Conservation (phyloP, 495 filamentous ascomycete genomes). For the Hypoxylon fuscum region DNA sequence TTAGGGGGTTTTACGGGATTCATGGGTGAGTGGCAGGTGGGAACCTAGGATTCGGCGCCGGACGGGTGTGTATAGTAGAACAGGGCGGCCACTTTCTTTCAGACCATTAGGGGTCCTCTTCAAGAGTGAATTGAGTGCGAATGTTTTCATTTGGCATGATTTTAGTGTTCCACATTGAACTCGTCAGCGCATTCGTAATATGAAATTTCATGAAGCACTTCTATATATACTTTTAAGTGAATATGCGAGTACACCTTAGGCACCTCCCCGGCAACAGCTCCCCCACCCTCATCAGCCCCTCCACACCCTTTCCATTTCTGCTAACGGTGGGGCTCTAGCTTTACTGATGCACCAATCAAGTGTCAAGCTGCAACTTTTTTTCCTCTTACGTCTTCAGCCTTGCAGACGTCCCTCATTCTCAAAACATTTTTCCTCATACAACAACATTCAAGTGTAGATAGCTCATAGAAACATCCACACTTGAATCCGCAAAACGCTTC, state of each 20-base stretch:
- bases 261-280: no score
- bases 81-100: constrained; percentile 3
- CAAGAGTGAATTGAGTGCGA: not conserved
- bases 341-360: no score
- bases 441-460: constrained; percentile 2
- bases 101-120: not conserved
- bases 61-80: constrained; percentile 31
- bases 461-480: no score
- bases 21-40: constrained; percentile 17
- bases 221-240: no score
- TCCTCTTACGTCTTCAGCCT: not conserved
- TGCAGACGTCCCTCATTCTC: not conserved
- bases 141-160: constrained; percentile 2
- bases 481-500: no score
- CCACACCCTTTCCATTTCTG: no score
- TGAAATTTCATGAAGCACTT: no score
- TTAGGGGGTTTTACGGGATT: constrained; percentile 5
- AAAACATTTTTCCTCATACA: not conserved
- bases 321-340: not conserved
- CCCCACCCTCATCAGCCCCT: no score
- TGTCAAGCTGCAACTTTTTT: not conserved
- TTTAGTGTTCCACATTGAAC: not conserved
- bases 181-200: no score
- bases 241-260: no score
- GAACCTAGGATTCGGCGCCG: constrained; percentile 6